Conservation (phyloP, 495 filamentous ascomycete genomes). For the Trichoderma asperelloides region DNA sequence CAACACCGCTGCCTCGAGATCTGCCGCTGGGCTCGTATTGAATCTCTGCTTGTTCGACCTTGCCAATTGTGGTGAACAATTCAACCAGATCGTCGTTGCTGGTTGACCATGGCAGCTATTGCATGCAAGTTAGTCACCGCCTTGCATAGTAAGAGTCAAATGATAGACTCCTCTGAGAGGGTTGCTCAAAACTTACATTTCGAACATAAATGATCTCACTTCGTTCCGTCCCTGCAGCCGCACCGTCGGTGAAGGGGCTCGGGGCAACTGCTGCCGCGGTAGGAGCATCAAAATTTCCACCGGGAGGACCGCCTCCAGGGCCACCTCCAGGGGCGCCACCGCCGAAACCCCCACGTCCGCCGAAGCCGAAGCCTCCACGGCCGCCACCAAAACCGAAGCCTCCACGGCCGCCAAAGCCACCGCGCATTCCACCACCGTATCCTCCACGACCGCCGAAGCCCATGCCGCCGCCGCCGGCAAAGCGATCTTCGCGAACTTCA, state of each 20-base stretch:
- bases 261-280: conserved; percentile 47
- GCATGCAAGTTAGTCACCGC: conserved; percentile 17
- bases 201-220: conserved; percentile 86
- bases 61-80: conserved; percentile 94
- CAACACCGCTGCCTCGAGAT: conserved; percentile 90
- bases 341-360: conserved; percentile 22
- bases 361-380: conserved; percentile 34
- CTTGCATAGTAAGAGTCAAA: background rate
- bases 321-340: conserved; percentile 39
- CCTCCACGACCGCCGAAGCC: conserved; percentile 42
- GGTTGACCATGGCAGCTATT: conserved; percentile 92
- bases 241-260: conserved; percentile 92
- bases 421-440: conserved; percentile 39
- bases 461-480: conserved; percentile 55
- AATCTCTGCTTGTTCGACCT: conserved; percentile 95
- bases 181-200: conserved; percentile 64
- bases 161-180: background rate
- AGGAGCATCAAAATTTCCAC: conserved; percentile 33
- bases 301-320: conserved; percentile 32
- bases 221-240: conserved; percentile 77
- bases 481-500: conserved; percentile 95
- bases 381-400: conserved; percentile 51
- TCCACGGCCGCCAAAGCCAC: conserved; percentile 47
- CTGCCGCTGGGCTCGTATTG: conserved; percentile 96
- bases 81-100: conserved; percentile 96